phyloP scores from a whole-genome alignment of 2,329 filamentous ascomycete genomes.

The Beauveria asiatica region DNA sequence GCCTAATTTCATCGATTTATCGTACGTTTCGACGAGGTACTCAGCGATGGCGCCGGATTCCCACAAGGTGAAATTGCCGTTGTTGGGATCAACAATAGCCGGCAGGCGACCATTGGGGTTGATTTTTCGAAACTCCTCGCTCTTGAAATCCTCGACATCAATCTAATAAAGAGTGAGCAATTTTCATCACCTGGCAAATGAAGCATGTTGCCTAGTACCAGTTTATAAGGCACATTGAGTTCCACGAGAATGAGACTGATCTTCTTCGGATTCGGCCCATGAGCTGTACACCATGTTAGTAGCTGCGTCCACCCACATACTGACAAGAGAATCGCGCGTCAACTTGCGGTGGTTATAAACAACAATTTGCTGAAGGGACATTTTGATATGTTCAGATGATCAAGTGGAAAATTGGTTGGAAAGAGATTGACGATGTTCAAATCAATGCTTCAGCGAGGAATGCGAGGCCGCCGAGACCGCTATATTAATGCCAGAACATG shows the following conservation, averaged over 20 bases:
- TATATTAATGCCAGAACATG: too few relatives aligned
- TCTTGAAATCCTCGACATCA: not conserved
- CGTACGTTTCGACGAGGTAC: conserved; percentile 16
- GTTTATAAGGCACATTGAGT: conserved; percentile 16
- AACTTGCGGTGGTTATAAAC: too few relatives aligned
- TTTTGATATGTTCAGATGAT: too few relatives aligned
- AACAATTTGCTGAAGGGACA: too few relatives aligned
- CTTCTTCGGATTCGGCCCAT: conserved; percentile 13
- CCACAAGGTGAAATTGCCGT: conserved; percentile 15
- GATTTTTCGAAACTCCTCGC: conserved; percentile 9
- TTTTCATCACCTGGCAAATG: not conserved
- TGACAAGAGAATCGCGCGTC: too few relatives aligned
- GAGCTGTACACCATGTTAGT: not conserved
- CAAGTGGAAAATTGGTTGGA: too few relatives aligned
- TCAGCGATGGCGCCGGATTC: conserved; percentile 17
- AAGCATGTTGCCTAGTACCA: conserved; percentile 12
- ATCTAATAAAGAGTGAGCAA: not conserved
- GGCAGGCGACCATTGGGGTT: conserved; percentile 14
- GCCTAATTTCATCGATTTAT: conserved; percentile 13
- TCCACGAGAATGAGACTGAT: conserved; percentile 17
- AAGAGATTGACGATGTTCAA: too few relatives aligned
- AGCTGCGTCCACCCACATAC: not conserved
- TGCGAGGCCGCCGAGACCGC: too few relatives aligned
- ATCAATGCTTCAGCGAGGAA: too few relatives aligned
- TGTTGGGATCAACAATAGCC: conserved; percentile 16